phyloP scores from a whole-genome alignment of 768 basidiomycete genomes.

The Mycena olivaceomarginata region DNA sequence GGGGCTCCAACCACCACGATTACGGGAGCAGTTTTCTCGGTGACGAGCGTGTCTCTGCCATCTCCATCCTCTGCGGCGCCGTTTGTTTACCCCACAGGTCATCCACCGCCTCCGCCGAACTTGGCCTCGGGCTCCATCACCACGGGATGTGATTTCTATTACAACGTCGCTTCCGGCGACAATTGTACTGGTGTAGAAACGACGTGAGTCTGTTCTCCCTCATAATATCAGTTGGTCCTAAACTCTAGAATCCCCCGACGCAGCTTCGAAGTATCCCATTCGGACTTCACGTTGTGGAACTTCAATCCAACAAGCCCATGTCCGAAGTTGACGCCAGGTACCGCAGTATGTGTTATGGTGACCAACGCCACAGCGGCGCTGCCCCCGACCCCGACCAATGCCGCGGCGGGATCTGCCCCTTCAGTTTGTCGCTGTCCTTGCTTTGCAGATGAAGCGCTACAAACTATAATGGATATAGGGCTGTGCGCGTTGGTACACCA shows the following conservation, averaged over 20 bases:
- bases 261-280: not conserved
- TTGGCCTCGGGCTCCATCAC: conserved; percentile 21
- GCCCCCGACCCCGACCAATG: too few species aligned
- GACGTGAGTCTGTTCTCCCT: not conserved
- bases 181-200: conserved; percentile 12
- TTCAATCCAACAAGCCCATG: conserved; percentile 11
- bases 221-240: not conserved
- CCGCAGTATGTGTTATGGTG: too few species aligned
- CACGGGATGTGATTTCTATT: conserved; percentile 13
- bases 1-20: not conserved
- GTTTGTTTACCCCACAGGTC: conserved; percentile 7
- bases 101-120: not conserved
- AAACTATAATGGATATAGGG: not conserved
- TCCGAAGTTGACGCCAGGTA: conserved; percentile 4
- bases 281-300: conserved; percentile 17
- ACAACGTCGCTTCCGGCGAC: conserved; percentile 10
- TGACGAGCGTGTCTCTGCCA: conserved; percentile 16
- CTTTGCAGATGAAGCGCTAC: too few species aligned
- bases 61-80: conserved; percentile 6
- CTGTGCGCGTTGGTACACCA: conserved; percentile 46
- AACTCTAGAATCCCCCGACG: too few species aligned
- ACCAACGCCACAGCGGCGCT: too few species aligned
- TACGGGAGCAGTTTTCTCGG: not conserved
- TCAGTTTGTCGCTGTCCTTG: too few species aligned
- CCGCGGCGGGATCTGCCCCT: not conserved